Conservation (phyloP, 2,329 filamentous ascomycete genomes). For the Juglanconis sp. region DNA sequence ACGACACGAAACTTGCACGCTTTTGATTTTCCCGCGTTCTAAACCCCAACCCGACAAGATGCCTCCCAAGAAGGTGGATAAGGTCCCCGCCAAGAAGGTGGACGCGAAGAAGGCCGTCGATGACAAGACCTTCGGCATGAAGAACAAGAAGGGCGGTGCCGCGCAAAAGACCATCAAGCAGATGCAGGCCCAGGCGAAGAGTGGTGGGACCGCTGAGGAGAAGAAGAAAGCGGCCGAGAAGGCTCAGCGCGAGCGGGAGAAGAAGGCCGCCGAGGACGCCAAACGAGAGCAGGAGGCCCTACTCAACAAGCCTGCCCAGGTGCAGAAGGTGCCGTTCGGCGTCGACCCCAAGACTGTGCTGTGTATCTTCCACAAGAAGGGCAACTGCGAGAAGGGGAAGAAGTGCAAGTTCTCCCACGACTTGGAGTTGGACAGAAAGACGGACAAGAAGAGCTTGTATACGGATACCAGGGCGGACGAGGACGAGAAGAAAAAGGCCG, state of each 20-base stretch:
- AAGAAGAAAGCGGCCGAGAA: conserved; percentile 74
- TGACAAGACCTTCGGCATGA: conserved; percentile 99
- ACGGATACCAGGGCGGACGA: conserved; percentile 75
- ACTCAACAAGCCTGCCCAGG: conserved; percentile 86
- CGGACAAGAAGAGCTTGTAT: conserved; percentile 88
- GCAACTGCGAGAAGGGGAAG: conserved; percentile 91
- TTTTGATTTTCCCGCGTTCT: too few species aligned
- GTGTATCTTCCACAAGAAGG: conserved; percentile 96
- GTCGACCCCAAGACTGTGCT: conserved; percentile 97
- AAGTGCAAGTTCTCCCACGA: conserved; percentile 99
- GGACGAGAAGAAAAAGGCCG: conserved; percentile 76
- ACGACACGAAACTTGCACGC: neutral
- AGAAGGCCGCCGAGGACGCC: conserved; percentile 83
- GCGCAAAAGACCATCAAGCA: conserved; percentile 90
- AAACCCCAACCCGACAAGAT: conserved; percentile 47
- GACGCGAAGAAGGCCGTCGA: conserved; percentile 65
- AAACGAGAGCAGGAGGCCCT: conserved; percentile 76
- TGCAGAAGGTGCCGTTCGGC: conserved; percentile 97
- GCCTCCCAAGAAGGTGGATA: conserved; percentile 66
- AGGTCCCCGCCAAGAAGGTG: conserved; percentile 47
- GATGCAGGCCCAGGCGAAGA: conserved; percentile 69
- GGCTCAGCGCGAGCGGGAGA: conserved; percentile 73
- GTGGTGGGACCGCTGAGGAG: conserved; percentile 77
- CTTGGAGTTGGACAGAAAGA: conserved; percentile 81
- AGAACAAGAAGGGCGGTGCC: conserved; percentile 95